Evolutionary conservation across 1,284 basidiomycete species (phyloP).

Genomic region (Heterobasidion parviporum): DNA sequence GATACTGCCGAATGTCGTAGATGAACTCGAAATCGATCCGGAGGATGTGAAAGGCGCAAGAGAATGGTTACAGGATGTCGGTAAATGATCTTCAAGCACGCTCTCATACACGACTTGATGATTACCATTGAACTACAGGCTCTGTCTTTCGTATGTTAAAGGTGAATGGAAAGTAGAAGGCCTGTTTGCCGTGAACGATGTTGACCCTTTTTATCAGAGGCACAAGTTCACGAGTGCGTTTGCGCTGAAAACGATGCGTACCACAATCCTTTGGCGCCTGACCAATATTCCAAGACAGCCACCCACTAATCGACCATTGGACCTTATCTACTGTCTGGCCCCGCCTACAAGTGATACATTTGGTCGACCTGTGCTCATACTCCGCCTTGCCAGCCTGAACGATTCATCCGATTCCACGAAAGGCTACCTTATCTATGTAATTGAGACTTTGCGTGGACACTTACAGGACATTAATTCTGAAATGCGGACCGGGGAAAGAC

Average conservation of each 20-base stretch:
- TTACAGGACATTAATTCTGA: slow-evolving; percentile 32
- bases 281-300: slow-evolving; percentile 31
- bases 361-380: slow-evolving; percentile 53
- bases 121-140: slow-evolving; percentile 23
- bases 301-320: slow-evolving; percentile 16
- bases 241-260: slow-evolving; percentile 50
- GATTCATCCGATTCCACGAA: slow-evolving; percentile 29
- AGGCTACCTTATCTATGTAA: slow-evolving; percentile 34
- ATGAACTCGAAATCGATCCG: slow-evolving; percentile 44
- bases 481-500: slow-evolving; percentile 5
- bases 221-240: slow-evolving; percentile 60
- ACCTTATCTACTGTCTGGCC: slow-evolving; percentile 42
- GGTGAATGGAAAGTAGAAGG: slow-evolving; percentile 23
- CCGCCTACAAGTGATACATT: slow-evolving; percentile 43
- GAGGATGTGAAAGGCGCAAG: slow-evolving; percentile 39
- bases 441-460: slow-evolving; percentile 48
- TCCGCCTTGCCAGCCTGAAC: slow-evolving; percentile 29
- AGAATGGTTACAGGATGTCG: slow-evolving; percentile 54
- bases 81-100: slow-evolving; percentile 12
- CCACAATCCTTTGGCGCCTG: slow-evolving; percentile 52
- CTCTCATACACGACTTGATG: neutral
- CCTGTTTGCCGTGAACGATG: slow-evolving; percentile 4
- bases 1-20: slow-evolving; percentile 48
- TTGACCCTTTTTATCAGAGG: slow-evolving; percentile 30
- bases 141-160: slow-evolving; percentile 59